Conservation (phyloP, 208 protist species). For the Leishmania aethiopica region DNA sequence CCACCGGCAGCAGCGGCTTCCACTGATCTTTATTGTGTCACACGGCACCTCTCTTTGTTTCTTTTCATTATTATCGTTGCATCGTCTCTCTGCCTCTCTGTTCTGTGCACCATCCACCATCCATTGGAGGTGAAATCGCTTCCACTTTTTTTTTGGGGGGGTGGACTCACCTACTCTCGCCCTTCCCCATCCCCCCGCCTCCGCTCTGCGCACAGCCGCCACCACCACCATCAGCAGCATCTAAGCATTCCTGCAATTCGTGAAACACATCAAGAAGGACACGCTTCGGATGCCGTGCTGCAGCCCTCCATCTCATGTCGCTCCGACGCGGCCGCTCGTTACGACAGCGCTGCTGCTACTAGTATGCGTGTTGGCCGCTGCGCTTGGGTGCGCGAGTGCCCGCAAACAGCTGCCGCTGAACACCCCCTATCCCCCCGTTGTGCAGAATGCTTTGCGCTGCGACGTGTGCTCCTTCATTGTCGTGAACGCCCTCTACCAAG, state of each 20-base stretch:
- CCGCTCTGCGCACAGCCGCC: background rate
- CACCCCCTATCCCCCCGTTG: conserved; percentile 40
- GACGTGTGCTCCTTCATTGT: conserved; percentile 60
- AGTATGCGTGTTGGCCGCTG: background rate
- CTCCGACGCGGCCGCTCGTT: background rate
- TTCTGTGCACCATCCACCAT: background rate
- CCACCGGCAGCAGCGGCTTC: background rate
- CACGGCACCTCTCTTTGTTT: background rate
- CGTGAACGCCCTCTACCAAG: conserved; percentile 40
- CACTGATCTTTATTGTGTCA: background rate
- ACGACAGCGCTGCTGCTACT: conserved; percentile 6
- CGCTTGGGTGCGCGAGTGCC: background rate
- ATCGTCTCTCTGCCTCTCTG: background rate
- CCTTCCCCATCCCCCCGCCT: background rate
- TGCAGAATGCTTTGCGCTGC: conserved; percentile 58
- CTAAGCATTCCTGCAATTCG: background rate
- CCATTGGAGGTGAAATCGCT: background rate
- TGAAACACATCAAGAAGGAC: background rate
- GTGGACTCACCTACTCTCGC: background rate
- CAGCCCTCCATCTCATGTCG: background rate
- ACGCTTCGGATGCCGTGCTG: background rate
- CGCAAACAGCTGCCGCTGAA: conserved; percentile 61
- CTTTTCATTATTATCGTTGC: background rate
- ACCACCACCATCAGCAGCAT: background rate
- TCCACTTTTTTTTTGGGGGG: background rate